Conservation (phyloP, 2,329 filamentous ascomycete species). For the Colletotrichum falcatum region DNA sequence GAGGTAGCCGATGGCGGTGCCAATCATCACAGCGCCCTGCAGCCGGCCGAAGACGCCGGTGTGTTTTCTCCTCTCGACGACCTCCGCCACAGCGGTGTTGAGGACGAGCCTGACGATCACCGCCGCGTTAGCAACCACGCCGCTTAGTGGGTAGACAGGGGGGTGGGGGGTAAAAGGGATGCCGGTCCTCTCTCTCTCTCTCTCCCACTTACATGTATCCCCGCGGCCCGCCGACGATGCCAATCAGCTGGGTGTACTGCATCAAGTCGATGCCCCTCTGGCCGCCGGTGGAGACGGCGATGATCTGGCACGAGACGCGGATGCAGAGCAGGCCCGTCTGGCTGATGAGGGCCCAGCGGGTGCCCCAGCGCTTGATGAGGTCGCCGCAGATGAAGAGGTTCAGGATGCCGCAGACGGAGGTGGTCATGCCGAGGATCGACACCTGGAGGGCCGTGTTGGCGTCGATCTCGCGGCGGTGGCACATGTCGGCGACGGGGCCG, state of each 20-base stretch:
- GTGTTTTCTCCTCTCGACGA: conserved; percentile 68
- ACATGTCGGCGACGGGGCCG: conserved; percentile 62
- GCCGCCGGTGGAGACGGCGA: conserved; percentile 73
- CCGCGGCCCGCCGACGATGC: conserved; percentile 74
- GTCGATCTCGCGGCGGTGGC: conserved; percentile 71
- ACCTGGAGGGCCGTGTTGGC: conserved; percentile 73
- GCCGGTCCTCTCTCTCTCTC: too few species aligned
- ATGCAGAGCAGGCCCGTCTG: conserved; percentile 75
- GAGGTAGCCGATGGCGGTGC: conserved; percentile 72
- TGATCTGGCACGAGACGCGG: conserved; percentile 71
- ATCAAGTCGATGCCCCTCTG: conserved; percentile 74
- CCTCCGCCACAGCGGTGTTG: conserved; percentile 76
- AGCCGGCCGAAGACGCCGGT: conserved; percentile 75
- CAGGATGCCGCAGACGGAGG: conserved; percentile 74
- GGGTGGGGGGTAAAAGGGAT: background rate
- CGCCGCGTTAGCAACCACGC: background rate
- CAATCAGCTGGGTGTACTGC: conserved; percentile 75
- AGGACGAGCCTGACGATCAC: conserved; percentile 63
- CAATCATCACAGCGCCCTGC: conserved; percentile 76
- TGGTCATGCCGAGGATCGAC: conserved; percentile 74
- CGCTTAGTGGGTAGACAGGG: background rate
- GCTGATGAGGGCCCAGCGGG: conserved; percentile 70
- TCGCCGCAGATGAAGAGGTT: conserved; percentile 77
- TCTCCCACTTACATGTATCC: conserved; percentile 68
- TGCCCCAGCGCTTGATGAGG: conserved; percentile 74